phyloP scores from a whole-genome alignment of 768 basidiomycete species.

The Leccinum olivaceopallidum region DNA sequence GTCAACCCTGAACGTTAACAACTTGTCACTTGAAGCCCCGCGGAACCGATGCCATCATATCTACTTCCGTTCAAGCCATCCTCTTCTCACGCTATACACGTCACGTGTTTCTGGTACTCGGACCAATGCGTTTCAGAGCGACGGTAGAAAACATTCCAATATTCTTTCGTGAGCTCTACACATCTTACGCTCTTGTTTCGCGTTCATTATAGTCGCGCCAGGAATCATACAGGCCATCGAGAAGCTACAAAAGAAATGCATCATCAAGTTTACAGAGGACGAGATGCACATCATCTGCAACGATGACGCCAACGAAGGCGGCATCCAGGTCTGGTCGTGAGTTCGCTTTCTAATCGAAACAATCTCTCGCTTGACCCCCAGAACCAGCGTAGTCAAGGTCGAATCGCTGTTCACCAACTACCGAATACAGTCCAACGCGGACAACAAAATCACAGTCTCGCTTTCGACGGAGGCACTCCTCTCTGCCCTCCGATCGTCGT shows the following conservation, averaged over 20 bases:
- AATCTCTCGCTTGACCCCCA: slow-evolving; percentile 8
- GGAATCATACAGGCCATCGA: slow-evolving; percentile 82
- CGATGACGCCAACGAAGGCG: slow-evolving; percentile 75
- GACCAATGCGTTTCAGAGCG: slow-evolving; percentile 63
- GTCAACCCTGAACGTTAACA: slow-evolving; percentile 4
- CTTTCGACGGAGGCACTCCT: slow-evolving; percentile 74
- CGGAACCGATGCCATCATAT: slow-evolving; percentile 13
- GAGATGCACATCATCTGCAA: slow-evolving; percentile 86
- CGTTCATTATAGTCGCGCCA: slow-evolving; percentile 26
- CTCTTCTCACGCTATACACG: background rate
- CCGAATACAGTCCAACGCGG: slow-evolving; percentile 83
- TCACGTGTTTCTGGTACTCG: slow-evolving; percentile 20
- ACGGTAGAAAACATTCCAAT: slow-evolving; percentile 56
- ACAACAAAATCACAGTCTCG: slow-evolving; percentile 78
- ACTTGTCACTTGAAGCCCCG: slow-evolving; percentile 8
- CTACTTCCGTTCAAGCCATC: slow-evolving; percentile 3
- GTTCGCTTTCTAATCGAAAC: slow-evolving; percentile 34
- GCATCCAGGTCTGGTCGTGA: slow-evolving; percentile 85
- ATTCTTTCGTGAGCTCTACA: slow-evolving; percentile 47
- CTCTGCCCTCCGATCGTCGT: slow-evolving; percentile 67
- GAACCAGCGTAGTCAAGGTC: slow-evolving; percentile 59
- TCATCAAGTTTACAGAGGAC: slow-evolving; percentile 73
- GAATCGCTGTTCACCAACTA: slow-evolving; percentile 71
- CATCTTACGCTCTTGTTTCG: background rate
- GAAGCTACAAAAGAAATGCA: slow-evolving; percentile 81